Evolutionary conservation across 1,284 basidiomycete genomes (phyloP), one percentile per base, ranked within the genome.

Genomic region (Irpex sp.): DNA sequence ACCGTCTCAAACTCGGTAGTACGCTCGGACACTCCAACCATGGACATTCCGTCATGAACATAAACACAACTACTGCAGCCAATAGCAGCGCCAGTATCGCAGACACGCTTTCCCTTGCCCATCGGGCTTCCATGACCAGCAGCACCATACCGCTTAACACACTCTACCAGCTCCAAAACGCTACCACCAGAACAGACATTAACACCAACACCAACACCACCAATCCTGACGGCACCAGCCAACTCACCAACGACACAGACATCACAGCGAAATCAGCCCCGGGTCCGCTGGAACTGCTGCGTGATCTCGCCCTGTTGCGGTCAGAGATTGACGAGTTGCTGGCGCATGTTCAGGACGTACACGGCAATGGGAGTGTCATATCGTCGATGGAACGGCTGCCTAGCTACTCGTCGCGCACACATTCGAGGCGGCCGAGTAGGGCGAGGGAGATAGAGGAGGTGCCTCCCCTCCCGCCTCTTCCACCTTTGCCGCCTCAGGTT

Each of bases 321-420:
- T 39, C 58, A 17, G 63, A 64, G 60, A 51, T 64, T 9, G 60
- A 64, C n/a, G 63, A 59, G 8, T 15, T 61, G 19, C 35, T 64
- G 46, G 43, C 46, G 46, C 53, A 57, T 31, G 51, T 39, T 13
- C 15, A 13, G 31, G 51, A 55, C 13, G 39, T 11, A 2, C 39
- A 46, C 1, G 57, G 31, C 46, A 33, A 33, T 33, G 31, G 31
- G 1, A 33, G 31, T 33, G 11, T 15, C 8, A 17, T 9, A 7
- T 33, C 36, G n/a, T 8, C 9, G 8, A 39, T 56, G 21, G 63
- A 64, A 35, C 35, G 63, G n/a, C 53, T 64, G 1, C 63, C 63
- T 13, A 64, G 63, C 47, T 64, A 64, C 49, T 51, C 49, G 49
- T 51, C 49, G n/a, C 49, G 49, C 49, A 26, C 15, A 5, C 49